Evolutionary conservation across 768 basidiomycete species (phyloP), one percentile per base, ranked within the genome.

Genomic region (Hysterangium stoloniferum): DNA sequence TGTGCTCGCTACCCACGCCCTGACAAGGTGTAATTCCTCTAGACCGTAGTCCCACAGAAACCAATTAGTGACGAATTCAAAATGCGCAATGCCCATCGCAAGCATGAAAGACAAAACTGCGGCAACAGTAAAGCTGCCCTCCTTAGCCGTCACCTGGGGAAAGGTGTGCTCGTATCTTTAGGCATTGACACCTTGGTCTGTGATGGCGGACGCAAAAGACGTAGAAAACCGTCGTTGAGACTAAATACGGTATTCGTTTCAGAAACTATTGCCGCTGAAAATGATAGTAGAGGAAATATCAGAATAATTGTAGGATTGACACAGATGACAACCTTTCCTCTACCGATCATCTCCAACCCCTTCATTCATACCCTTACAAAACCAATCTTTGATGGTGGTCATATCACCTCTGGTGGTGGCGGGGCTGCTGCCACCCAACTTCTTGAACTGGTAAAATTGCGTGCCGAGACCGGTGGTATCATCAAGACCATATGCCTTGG

Each of bases 361-460:
- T 42, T 62, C 65, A 53, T 78, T 73, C 70, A 80, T 72, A 1
- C 77, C 77, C 20, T 65, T 72, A 42, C 77, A 72, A 62, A 76
- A 82, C 82, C 81, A 85, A 20, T 81, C 75, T 67, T 87, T 87
- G 63, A 86, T 80, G 56, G 77, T 76, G 65, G 74, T 79, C 71
- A 89, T 75, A 56, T 84, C 81, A 2, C 78, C 78, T n/a, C n/a
- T n/a, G 51, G 72, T 69, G 3, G 64, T 70, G 0, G 77, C 77
- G 12, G 58, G 58, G 58, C 72, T 73, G 27, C 66, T 59, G 7
- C 75, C 72, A 6, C 64, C 69, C 28, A 80, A 71, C 57, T 75
- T 74, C 55, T 75, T 73, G 65, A 89, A 90, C 20, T 74, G 71
- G 65, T 86, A 87, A 64, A 90, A 90, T 31, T 67, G 64, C 28